These are phyloP conservation scores for Tulasnella sp. DNA, from an alignment of 768 basidiomycete genomes.

Conservation along the genomic window DNA sequence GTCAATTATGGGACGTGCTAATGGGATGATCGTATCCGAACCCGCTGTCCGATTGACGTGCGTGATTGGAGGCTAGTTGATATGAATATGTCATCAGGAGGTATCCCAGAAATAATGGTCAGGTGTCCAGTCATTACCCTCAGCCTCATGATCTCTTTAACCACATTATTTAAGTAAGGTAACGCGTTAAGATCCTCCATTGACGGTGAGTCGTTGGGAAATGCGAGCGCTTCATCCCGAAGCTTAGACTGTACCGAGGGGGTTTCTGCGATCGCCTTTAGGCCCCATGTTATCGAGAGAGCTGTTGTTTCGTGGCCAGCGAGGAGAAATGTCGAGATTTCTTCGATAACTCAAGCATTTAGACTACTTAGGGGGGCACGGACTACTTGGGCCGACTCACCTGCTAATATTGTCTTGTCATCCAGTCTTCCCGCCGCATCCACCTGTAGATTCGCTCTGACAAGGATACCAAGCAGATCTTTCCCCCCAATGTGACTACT, in stretches of 20 bases:
- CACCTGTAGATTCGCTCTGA: constrained; percentile 41
- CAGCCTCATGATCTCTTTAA: constrained; percentile 40
- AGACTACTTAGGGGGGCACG: no score
- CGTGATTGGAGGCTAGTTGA: constrained; percentile 39
- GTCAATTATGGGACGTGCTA: constrained; percentile 38
- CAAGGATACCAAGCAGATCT: constrained; percentile 49
- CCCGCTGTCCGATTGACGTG: constrained; percentile 34
- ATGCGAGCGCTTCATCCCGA: constrained; percentile 28
- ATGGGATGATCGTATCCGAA: constrained; percentile 39
- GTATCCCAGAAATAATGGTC: no score
- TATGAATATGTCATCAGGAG: no score
- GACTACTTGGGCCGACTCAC: no score
- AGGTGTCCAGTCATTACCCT: no score
- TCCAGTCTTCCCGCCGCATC: constrained; percentile 42
- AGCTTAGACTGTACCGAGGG: constrained; percentile 43
- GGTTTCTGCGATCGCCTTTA: constrained; percentile 27
- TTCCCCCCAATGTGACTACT: constrained; percentile 10
- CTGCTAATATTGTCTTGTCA: constrained; percentile 50
- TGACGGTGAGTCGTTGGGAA: constrained; percentile 16
- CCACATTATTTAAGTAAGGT: constrained; percentile 25
- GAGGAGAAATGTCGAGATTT: constrained; percentile 49
- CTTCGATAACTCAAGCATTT: no score
- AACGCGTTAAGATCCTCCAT: constrained; percentile 24
- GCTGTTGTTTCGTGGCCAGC: constrained; percentile 30
- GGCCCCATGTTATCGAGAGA: background rate